phyloP scores from a whole-genome alignment of 495 filamentous ascomycete genomes.

The Filosporella fistucella region DNA sequence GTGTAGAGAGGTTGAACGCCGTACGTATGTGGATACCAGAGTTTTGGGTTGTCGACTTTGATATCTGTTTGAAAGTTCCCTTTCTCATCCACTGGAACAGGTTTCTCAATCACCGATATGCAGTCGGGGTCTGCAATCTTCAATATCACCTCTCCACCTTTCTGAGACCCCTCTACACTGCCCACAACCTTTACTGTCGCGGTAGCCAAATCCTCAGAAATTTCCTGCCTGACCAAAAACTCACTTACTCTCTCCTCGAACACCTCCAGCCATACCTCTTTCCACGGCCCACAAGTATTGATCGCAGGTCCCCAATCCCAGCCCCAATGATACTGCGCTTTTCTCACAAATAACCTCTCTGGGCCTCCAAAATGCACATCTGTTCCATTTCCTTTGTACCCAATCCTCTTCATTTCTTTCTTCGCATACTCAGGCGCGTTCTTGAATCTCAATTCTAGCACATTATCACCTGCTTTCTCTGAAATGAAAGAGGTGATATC shows the following conservation, averaged over 20 bases:
- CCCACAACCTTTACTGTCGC: too few relatives aligned
- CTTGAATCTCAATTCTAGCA: slow-evolving; percentile 51
- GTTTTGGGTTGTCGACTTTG: slow-evolving; percentile 52
- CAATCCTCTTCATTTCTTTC: slow-evolving; percentile 48
- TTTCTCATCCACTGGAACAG: slow-evolving; percentile 50
- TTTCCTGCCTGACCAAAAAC: slow-evolving; percentile 53
- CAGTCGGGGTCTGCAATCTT: slow-evolving; percentile 54
- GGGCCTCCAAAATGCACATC: slow-evolving; percentile 62
- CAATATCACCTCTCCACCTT: slow-evolving; percentile 51
- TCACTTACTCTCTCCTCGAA: slow-evolving; percentile 64
- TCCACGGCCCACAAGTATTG: slow-evolving; percentile 79
- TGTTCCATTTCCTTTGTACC: slow-evolving; percentile 47
- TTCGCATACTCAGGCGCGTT: too few relatives aligned
- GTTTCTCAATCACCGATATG: slow-evolving; percentile 49
- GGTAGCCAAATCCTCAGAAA: too few relatives aligned
- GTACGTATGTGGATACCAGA: slow-evolving; percentile 82
- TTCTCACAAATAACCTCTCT: slow-evolving; percentile 76
- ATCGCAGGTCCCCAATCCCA: slow-evolving; percentile 90
- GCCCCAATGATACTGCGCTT: slow-evolving; percentile 85
- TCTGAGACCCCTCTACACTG: slow-evolving; percentile 47
- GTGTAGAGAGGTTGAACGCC: slow-evolving; percentile 72
- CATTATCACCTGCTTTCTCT: slow-evolving; percentile 45
- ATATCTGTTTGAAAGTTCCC: slow-evolving; percentile 52
- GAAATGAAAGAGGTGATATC: slow-evolving; percentile 51
- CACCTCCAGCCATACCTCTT: slow-evolving; percentile 67